Percentiles rank a stretch among this genome's conserved stretches.
Evolutionary conservation across 73 alveolate genomes (phyloP).

Genomic region (Urostyla sp.): DNA sequence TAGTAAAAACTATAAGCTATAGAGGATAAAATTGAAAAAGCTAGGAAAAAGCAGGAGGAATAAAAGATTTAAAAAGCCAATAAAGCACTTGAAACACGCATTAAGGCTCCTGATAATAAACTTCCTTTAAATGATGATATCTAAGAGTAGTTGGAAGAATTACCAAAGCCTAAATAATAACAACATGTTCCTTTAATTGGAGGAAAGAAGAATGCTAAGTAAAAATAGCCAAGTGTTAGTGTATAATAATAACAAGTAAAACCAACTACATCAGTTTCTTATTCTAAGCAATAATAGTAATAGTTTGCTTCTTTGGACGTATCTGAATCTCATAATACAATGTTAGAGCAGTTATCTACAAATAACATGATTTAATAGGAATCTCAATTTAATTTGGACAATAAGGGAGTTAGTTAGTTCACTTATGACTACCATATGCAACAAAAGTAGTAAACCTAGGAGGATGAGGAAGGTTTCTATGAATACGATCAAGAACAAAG

Average conservation of each 20-base stretch:
- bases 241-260: no score
- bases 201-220: conserved; percentile 40
- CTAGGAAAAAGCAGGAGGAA: conserved; percentile 59
- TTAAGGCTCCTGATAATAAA: not conserved
- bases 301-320: no score
- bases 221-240: no score
- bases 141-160: conserved; percentile 2
- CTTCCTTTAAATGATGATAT: conserved; percentile 19
- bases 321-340: no score
- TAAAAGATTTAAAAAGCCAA: conserved; percentile 14
- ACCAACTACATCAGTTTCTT: no score
- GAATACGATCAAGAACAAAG: no score
- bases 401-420: conserved; percentile 33
- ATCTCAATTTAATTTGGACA: conserved; percentile 7
- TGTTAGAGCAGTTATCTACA: no score
- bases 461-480: no score
- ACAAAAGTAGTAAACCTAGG: no score
- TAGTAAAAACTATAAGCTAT: conserved; percentile 59
- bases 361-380: no score
- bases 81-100: conserved; percentile 22
- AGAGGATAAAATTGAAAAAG: conserved; percentile 62
- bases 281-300: no score
- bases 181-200: conserved; percentile 52
- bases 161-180: not conserved
- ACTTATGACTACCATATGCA: no score